Evolutionary conservation across 345 rosid species (phyloP), one percentile per base, ranked within the genome.

Genomic region (Sonneratia caseolaris): DNA sequence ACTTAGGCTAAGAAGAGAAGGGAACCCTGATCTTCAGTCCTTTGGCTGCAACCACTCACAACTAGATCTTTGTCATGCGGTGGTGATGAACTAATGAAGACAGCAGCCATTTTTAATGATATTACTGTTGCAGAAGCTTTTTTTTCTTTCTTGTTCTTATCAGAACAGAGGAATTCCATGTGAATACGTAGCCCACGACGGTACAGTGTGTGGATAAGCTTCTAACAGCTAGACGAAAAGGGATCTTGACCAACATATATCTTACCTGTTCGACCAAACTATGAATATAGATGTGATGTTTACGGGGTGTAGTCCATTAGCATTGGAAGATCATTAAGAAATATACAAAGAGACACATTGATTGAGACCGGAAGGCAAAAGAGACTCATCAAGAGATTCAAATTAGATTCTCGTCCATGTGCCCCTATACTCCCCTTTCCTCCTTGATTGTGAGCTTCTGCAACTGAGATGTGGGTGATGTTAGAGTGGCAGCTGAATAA

Each of bases 11-110:
- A 21, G 12, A 38, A 38, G 69, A 36, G 12, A 43, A 27, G 36
- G 51, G 36, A 18, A 37, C 22, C 16, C 45, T 62, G 45, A 42
- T 38, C 24, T 66, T 3, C 19, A 35, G 35, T 27, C 16, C 14
- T 65, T 15, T 6, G 12, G 37, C 42, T 38, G 21, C 48, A 68
- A 68, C 53, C 70, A 68, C 70, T 68, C 70, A 9, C 70, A 68
- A 66, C 69, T 66, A 66, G 69, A 66, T 66, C 38, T 59, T 66
- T 36, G 48, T 66, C 68, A 66, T 32, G 45, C 37, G 42, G 45
- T 36, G 37, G 37, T 64, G 37, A 67, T 67, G 49, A 37, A 36
- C n/a, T 67, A 67, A 67, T 67, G 40, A 38, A 40, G 69, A 38
- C 45, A 14, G 12, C 45, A 37, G 15, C 49, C 69, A 2, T 37